Base-by-base conservation (phyloP, 805 yeast species). In the Ogataea sp. region DNA sequence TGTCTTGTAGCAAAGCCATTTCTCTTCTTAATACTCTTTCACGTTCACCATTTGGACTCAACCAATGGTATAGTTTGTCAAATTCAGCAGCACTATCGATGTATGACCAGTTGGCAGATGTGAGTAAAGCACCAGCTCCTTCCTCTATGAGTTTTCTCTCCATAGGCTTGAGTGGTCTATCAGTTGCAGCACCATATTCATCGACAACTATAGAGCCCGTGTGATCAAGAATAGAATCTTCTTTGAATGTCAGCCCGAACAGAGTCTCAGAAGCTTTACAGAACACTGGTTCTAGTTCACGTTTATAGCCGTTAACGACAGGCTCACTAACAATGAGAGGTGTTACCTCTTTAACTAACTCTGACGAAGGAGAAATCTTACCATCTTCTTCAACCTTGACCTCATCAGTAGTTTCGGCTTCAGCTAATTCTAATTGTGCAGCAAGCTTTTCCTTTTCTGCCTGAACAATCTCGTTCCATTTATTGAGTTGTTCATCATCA, bases 101-200 rank as follows among this genome's bases (percentile, higher is more conserved):
- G 48, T 58, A 84, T 39, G 81, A 73, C 97, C 97, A 88, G 28
- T 75, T 73, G 5, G 59, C 44, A 1, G 72, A 65, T 13, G 68
- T 58, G 9, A 78, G 47, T 18, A 85, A 53, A 6, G 78, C 72
- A 40, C 70, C 75, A 1, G 80, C 74, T 2, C 67, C 62, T 52
- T 85, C 95, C 49, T 83, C 94, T 18, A 81, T 59, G 14, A 76
- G 48, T 52, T 84, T 86, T 34, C 85, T 63, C 51, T 82, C 79
- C 21, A 65, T 41, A 1, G 70, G 62, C 0, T 56, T 42, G 20
- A 66, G 54, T 10, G 44, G 41, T 16, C 42, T 42, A 18, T 45
- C 57, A 34, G 57, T 52, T 9, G 58, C 53, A 4, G 65, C 62
- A 17, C 69, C 72, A 44, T 54, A 56, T 36, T 55, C 56, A 39